Evolutionary conservation across 1,284 basidiomycete species (phyloP), one percentile per base, ranked within the genome.

Genomic region (Neonothopanus nambi): DNA sequence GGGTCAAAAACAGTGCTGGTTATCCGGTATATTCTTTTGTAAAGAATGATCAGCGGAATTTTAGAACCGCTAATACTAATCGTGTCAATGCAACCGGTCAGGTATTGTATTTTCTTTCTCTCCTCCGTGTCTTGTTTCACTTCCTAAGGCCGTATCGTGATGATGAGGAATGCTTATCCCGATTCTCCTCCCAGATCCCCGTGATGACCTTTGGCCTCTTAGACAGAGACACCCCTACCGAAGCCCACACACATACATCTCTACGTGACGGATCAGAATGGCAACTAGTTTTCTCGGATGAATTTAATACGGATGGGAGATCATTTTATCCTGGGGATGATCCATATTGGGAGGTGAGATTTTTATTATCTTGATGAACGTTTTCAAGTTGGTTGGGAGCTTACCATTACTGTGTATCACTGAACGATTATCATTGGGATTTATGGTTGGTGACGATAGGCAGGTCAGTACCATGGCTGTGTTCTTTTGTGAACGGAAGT

Each of bases 251-350:
- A 1, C 78, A 76, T 48, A 64, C 65, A 1, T 85, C 84, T 39
- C 74, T 67, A 60, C 70, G 67, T 44, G 80, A 83, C 51, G 78
- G 79, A 2, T 68, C 77, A 9, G 56, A 69, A 33, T 69, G 72
- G 70, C 58, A 68, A 36, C 67, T 79, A 2, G 74, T 80, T 1
- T 91, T 87, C 65, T 88, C 84, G 4, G 90, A 93, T 65, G 91
- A 93, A 67, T 93, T 93, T 66, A 84, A 92, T 61, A 73, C 73
- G 35, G 83, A 87, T 36, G 87, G 80, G 1, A 74, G 90, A 53
- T 79, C 87, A 1, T 92, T 92, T 65, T 87, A 82, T 65, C 75
- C 76, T 39, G 77, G 77, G 18, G 78, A 82, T 52, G 81, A 84
- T 61, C 81, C 82, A 7, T 83, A 82, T 63, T 87, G 85, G 85